Evolutionary conservation across 2,329 filamentous ascomycete species (phyloP).

Genomic region (Fusarium penzigii): DNA sequence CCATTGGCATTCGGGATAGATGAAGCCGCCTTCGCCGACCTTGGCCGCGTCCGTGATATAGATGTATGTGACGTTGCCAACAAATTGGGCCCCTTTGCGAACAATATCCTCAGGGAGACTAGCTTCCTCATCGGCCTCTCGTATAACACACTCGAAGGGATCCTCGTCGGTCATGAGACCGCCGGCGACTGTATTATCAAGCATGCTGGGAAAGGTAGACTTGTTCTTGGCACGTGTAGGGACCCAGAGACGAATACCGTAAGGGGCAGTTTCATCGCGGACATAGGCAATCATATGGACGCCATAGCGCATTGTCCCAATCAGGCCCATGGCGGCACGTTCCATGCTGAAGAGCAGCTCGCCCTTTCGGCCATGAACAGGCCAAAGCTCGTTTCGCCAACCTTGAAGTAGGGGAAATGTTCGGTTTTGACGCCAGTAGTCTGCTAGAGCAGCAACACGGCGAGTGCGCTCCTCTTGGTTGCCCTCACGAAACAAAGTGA

Average conservation of each 20-base stretch:
- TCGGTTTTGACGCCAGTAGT: constrained; percentile 67
- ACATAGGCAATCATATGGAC: constrained; percentile 80
- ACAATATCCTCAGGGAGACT: constrained; percentile 72
- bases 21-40: constrained; percentile 76
- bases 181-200: constrained; percentile 93
- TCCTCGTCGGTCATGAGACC: constrained; percentile 76
- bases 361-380: constrained; percentile 68
- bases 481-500: constrained; percentile 62
- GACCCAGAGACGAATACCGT: constrained; percentile 79
- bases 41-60: constrained; percentile 75
- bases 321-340: constrained; percentile 70
- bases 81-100: constrained; percentile 55
- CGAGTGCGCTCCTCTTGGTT: constrained; percentile 65
- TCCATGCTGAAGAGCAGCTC: constrained; percentile 74
- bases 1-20: constrained; percentile 92
- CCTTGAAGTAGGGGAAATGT: constrained; percentile 74
- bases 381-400: constrained; percentile 81
- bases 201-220: constrained; percentile 85
- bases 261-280: constrained; percentile 36
- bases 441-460: constrained; percentile 56
- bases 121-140: constrained; percentile 89
- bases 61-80: constrained; percentile 80
- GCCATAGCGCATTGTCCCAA: constrained; percentile 77
- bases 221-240: constrained; percentile 75
- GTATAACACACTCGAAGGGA: constrained; percentile 78